These are phyloP conservation scores for Mayamaea pseudoterrestris DNA, from an alignment of 108 stramenopile genomes.

Conservation along the genomic window DNA sequence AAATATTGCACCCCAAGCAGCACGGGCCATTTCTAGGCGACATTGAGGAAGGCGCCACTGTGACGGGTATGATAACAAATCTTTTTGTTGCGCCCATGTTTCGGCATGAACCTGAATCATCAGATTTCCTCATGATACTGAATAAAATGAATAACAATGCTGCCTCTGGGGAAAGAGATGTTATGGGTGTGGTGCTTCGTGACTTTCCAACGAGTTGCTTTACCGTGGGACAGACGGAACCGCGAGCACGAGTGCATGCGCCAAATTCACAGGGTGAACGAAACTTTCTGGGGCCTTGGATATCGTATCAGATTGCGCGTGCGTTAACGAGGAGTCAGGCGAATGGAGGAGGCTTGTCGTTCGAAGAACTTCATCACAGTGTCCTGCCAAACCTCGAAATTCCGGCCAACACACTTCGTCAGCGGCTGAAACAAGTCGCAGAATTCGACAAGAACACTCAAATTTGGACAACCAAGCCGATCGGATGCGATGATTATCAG, in stretches of 20 bases:
- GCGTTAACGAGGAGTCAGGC: constrained; percentile 29
- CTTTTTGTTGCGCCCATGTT: constrained; percentile 83
- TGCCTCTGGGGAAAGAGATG: constrained; percentile 19
- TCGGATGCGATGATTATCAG: constrained; percentile 60
- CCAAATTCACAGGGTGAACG: constrained; percentile 71
- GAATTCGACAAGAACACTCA: constrained; percentile 61
- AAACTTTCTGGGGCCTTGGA: constrained; percentile 64
- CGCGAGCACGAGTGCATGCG: constrained; percentile 62
- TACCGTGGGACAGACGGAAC: constrained; percentile 76
- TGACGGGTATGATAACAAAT: constrained; percentile 67
- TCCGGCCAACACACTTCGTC: constrained; percentile 40
- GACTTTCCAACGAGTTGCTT: constrained; percentile 62
- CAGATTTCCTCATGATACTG: constrained; percentile 83
- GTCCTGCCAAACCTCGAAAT: constrained; percentile 46
- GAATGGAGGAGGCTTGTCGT: constrained; percentile 43
- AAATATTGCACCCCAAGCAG: constrained; percentile 65
- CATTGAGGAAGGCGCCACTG: constrained; percentile 68
- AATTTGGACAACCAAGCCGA: constrained; percentile 56
- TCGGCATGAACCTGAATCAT: constrained; percentile 59
- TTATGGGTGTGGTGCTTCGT: constrained; percentile 54
- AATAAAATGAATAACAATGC: constrained; percentile 30
- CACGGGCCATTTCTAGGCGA: constrained; percentile 84
- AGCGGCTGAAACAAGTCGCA: constrained; percentile 67
- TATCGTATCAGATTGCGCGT: constrained; percentile 67
- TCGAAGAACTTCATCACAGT: constrained; percentile 55